phyloP scores from a whole-genome alignment of 169 alveolate species.

The Perkinsus olseni region DNA sequence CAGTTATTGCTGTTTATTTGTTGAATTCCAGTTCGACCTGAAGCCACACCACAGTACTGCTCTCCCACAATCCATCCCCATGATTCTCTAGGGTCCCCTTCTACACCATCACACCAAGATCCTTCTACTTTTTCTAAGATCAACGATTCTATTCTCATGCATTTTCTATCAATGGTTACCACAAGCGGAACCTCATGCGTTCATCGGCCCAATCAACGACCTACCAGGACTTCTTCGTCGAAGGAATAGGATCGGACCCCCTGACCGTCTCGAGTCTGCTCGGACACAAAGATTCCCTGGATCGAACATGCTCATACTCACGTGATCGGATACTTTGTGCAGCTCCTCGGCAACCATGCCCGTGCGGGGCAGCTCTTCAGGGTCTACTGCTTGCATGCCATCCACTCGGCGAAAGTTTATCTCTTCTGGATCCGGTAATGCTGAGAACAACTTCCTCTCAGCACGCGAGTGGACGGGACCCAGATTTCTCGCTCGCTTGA shows the following conservation, averaged over 20 bases:
- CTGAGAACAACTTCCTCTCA: neutral
- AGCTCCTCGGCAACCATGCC: neutral
- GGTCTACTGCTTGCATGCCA: neutral
- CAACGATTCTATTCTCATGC: too few species aligned
- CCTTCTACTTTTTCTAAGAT: too few species aligned
- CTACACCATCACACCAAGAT: too few species aligned
- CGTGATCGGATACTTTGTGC: neutral
- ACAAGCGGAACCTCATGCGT: neutral
- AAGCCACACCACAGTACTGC: neutral
- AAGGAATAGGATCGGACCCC: neutral
- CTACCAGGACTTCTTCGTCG: neutral
- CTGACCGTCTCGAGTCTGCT: neutral
- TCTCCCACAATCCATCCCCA: too few species aligned
- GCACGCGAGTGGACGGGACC: too few species aligned
- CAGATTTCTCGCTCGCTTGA: neutral
- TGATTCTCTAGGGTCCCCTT: too few species aligned
- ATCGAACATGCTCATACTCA: neutral
- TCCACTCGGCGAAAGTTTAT: neutral
- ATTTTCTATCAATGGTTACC: too few species aligned
- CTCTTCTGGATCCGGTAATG: neutral
- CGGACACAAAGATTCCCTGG: neutral
- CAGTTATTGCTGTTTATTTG: neutral
- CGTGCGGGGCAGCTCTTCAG: neutral
- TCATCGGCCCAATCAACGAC: neutral
- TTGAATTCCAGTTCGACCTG: neutral